phyloP scores from a whole-genome alignment of 805 yeast genomes.

The Candida corydali region DNA sequence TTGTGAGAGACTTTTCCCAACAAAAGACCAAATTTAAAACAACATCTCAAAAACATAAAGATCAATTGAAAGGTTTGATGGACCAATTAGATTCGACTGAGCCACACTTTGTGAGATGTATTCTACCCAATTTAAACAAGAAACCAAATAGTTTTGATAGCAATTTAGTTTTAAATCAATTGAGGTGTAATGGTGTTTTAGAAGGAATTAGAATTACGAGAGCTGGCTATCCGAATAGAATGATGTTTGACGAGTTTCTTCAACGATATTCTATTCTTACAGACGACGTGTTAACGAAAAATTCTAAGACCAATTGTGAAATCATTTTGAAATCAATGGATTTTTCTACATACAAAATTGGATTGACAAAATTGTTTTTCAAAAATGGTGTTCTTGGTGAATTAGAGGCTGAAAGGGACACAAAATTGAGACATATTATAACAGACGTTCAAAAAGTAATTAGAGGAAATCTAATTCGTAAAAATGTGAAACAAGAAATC shows the following conservation, averaged over 20 bases:
- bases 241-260: constrained; percentile 76
- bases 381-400: constrained; percentile 74
- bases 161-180: constrained; percentile 74
- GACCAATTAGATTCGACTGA: constrained; percentile 71
- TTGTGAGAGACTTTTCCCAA: constrained; percentile 56
- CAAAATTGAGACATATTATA: constrained; percentile 50
- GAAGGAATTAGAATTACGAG: constrained; percentile 98
- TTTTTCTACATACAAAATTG: constrained; percentile 55
- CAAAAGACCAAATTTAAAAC: constrained; percentile 41
- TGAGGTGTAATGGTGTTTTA: constrained; percentile 94
- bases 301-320: constrained; percentile 66
- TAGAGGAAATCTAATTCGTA: constrained; percentile 63
- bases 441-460: constrained; percentile 59
- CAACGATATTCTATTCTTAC: constrained; percentile 66
- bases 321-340: constrained; percentile 61
- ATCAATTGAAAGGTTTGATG: constrained; percentile 72
- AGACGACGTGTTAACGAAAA: constrained; percentile 41
- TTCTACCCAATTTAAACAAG: constrained; percentile 80
- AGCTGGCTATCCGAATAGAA: constrained; percentile 93
- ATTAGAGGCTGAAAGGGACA: constrained; percentile 74
- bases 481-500: constrained; percentile 42
- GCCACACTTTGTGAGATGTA: constrained; percentile 97
- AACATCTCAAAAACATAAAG: constrained; percentile 84
- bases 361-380: constrained; percentile 70
- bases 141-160: constrained; percentile 70